Percentiles rank a stretch among this genome's conserved stretches.
These are phyloP conservation scores for Astragalus glycyphyllos DNA, from an alignment of 306 rosid species.

Conservation along the genomic window DNA sequence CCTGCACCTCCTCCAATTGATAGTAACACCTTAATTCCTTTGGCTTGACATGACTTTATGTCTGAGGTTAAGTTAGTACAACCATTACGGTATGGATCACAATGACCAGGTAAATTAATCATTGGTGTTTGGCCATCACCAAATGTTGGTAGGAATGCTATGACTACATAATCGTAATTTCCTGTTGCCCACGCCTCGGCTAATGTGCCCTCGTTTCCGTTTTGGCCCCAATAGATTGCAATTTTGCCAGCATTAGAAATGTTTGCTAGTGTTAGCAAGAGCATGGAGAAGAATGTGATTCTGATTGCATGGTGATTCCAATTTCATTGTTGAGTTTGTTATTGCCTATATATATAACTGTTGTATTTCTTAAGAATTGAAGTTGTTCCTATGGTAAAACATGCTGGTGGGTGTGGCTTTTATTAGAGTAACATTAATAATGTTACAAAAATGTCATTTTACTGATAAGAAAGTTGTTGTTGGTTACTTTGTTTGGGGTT, in stretches of 20 bases:
- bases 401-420: slow-evolving; percentile 31
- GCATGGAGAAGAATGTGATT: slow-evolving; percentile 32
- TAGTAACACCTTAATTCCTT: slow-evolving; percentile 53
- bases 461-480: slow-evolving; percentile 27
- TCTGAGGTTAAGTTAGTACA: slow-evolving; percentile 43
- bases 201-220: slow-evolving; percentile 46
- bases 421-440: slow-evolving; percentile 31
- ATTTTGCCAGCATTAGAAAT: slow-evolving; percentile 41
- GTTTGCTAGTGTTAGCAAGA: slow-evolving; percentile 39
- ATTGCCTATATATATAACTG: neutral
- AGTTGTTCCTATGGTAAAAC: slow-evolving; percentile 13
- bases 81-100: slow-evolving; percentile 45
- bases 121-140: slow-evolving; percentile 48
- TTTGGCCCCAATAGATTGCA: slow-evolving; percentile 54
- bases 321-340: slow-evolving; percentile 18
- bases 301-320: slow-evolving; percentile 30
- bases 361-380: slow-evolving; percentile 4
- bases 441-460: neutral
- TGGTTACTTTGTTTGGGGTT: slow-evolving; percentile 25
- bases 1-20: slow-evolving; percentile 56
- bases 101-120: slow-evolving; percentile 51
- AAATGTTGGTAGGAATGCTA: slow-evolving; percentile 52
- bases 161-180: slow-evolving; percentile 45
- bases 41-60: slow-evolving; percentile 52
- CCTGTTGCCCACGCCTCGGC: slow-evolving; percentile 45